These are phyloP conservation scores for Phoma sp. DNA, from an alignment of 2,329 filamentous ascomycete genomes.

Conservation along the genomic window DNA sequence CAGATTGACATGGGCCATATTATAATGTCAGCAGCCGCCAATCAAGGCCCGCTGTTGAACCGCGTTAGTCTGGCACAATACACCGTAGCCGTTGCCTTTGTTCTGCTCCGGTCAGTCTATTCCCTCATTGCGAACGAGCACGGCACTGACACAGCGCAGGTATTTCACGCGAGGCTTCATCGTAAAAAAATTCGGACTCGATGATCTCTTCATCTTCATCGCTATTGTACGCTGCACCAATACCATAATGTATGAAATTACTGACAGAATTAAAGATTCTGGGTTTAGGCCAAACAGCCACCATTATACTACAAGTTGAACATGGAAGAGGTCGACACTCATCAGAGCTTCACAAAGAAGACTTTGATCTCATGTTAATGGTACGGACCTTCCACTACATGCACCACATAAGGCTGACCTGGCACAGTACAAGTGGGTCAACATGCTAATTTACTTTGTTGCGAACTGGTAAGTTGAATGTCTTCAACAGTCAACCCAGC, in stretches of 20 bases:
- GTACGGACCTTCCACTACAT: slow-evolving; percentile 11
- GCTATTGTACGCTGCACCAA: slow-evolving; percentile 24
- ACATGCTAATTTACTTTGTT: slow-evolving; percentile 37
- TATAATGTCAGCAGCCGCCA: slow-evolving; percentile 23
- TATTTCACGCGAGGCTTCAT: slow-evolving; percentile 36
- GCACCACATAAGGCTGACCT: slow-evolving; percentile 4
- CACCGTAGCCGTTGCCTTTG: slow-evolving; percentile 29
- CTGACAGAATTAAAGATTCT: slow-evolving; percentile 17
- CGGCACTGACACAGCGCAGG: slow-evolving; percentile 10
- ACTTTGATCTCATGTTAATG: slow-evolving; percentile 34
- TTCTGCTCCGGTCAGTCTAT: slow-evolving; percentile 30
- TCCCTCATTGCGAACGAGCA: not conserved
- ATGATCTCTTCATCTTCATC: slow-evolving; percentile 38
- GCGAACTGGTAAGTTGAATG: slow-evolving; percentile 33
- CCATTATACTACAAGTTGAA: slow-evolving; percentile 35
- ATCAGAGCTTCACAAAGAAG: slow-evolving; percentile 21
- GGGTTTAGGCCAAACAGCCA: slow-evolving; percentile 35
- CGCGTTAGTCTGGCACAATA: slow-evolving; percentile 35
- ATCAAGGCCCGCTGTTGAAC: slow-evolving; percentile 33
- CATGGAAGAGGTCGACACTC: slow-evolving; percentile 34
- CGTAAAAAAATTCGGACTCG: slow-evolving; percentile 35
- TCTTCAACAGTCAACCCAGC: no score
- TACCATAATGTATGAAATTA: no score
- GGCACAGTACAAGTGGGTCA: slow-evolving; percentile 37
- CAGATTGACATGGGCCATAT: slow-evolving; percentile 32